Percentiles rank a stretch among this genome's conserved stretches.
Evolutionary conservation across 768 basidiomycete genomes (phyloP).

Genomic region (Hydnum rufescens): DNA sequence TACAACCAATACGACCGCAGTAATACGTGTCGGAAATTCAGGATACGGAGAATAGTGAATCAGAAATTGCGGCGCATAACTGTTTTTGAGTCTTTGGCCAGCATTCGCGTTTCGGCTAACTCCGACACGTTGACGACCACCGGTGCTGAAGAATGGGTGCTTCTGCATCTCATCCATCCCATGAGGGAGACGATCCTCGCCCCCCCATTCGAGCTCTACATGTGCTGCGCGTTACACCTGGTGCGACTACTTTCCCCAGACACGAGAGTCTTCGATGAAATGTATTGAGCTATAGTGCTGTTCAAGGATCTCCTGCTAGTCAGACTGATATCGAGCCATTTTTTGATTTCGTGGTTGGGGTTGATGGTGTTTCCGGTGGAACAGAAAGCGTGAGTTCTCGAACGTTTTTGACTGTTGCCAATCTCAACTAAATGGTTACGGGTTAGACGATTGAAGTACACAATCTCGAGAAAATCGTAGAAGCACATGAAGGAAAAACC

Average conservation of each 20-base stretch:
- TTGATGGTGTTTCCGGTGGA: slow-evolving; percentile 37
- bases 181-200: not conserved
- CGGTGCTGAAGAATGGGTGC: no score
- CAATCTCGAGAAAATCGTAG: slow-evolving; percentile 63
- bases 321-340: slow-evolving; percentile 73
- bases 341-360: slow-evolving; percentile 93
- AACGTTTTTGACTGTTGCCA: slow-evolving; percentile 22
- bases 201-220: slow-evolving; percentile 48
- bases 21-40: no score
- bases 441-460: slow-evolving; percentile 34
- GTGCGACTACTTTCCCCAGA: no score
- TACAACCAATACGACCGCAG: no score
- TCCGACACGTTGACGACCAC: no score
- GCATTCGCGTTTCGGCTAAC: no score
- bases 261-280: not conserved
- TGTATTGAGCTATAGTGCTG: not conserved
- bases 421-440: not conserved
- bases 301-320: slow-evolving; percentile 53
- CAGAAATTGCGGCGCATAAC: no score
- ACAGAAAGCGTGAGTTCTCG: slow-evolving; percentile 14
- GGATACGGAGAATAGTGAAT: no score
- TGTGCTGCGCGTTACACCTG: slow-evolving; percentile 73
- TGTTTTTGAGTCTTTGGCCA: no score
- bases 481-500: slow-evolving; percentile 50
- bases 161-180: slow-evolving; percentile 2